phyloP scores from a whole-genome alignment of 148 eudicot genomes.

The Persicaria tinctoria region DNA sequence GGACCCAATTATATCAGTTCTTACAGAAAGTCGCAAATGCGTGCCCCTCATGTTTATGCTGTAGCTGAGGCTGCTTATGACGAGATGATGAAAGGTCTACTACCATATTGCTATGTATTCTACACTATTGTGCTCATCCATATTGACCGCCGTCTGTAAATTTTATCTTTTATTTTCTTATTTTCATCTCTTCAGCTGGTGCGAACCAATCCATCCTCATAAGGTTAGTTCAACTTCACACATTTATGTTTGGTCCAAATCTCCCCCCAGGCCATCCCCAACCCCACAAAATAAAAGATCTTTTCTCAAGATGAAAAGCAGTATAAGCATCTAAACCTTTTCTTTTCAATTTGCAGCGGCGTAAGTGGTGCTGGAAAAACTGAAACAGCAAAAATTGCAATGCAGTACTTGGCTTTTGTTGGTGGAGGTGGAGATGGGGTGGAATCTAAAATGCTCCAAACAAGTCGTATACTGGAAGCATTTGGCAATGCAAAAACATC shows the following conservation, averaged over 20 bases:
- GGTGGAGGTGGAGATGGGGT: slow-evolving; percentile 58
- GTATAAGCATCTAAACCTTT: no score
- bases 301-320: no score
- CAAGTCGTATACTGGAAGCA: slow-evolving; percentile 75
- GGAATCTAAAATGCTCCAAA: slow-evolving; percentile 61
- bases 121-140: no score
- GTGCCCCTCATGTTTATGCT: slow-evolving; percentile 80
- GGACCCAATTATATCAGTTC: slow-evolving; percentile 49
- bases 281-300: no score
- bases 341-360: slow-evolving; percentile 44
- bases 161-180: background rate
- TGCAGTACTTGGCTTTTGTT: slow-evolving; percentile 77
- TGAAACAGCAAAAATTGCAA: slow-evolving; percentile 81
- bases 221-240: slow-evolving; percentile 43
- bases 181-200: slow-evolving; percentile 51
- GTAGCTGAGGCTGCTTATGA: slow-evolving; percentile 61
- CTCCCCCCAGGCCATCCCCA: no score
- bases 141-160: background rate
- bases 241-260: no score
- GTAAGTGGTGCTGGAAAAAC: slow-evolving; percentile 99
- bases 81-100: slow-evolving; percentile 78
- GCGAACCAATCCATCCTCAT: slow-evolving; percentile 72
- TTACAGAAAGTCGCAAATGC: slow-evolving; percentile 53
- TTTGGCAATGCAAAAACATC: slow-evolving; percentile 97
- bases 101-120: background rate